Conservation (phyloP, 129 eudicot species). For the Oenanthe sinensis region DNA sequence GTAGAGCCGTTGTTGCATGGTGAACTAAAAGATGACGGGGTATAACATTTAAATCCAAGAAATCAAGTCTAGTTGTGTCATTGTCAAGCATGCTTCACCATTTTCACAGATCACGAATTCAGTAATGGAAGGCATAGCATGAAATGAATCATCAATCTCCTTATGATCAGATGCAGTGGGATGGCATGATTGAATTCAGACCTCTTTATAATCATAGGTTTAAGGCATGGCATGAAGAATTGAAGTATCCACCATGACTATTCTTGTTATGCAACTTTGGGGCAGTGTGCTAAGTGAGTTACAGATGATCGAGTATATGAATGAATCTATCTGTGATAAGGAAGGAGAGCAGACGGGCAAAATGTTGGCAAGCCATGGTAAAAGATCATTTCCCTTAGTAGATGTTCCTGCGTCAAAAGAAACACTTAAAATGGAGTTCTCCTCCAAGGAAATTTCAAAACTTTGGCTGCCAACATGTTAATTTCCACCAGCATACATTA, state of each 20-base stretch:
- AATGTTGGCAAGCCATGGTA: slow-evolving; percentile 55
- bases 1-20: slow-evolving; percentile 72
- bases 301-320: slow-evolving; percentile 40
- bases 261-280: slow-evolving; percentile 52
- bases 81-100: slow-evolving; percentile 81
- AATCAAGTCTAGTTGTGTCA: slow-evolving; percentile 49
- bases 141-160: slow-evolving; percentile 32
- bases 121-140: slow-evolving; percentile 57
- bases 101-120: slow-evolving; percentile 72
- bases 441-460: slow-evolving; percentile 24
- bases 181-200: slow-evolving; percentile 40
- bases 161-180: slow-evolving; percentile 30
- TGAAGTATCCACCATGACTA: slow-evolving; percentile 59
- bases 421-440: slow-evolving; percentile 62
- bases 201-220: slow-evolving; percentile 37
- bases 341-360: slow-evolving; percentile 56
- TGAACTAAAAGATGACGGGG: slow-evolving; percentile 46
- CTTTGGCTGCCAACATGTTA: slow-evolving; percentile 18
- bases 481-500: slow-evolving; percentile 7
- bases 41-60: slow-evolving; percentile 49
- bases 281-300: slow-evolving; percentile 41
- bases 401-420: slow-evolving; percentile 98
- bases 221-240: slow-evolving; percentile 74
- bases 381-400: slow-evolving; percentile 66
- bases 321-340: slow-evolving; percentile 49